Evolutionary conservation across 345 rosid species (phyloP).

Genomic region (Lepidium didymum): DNA sequence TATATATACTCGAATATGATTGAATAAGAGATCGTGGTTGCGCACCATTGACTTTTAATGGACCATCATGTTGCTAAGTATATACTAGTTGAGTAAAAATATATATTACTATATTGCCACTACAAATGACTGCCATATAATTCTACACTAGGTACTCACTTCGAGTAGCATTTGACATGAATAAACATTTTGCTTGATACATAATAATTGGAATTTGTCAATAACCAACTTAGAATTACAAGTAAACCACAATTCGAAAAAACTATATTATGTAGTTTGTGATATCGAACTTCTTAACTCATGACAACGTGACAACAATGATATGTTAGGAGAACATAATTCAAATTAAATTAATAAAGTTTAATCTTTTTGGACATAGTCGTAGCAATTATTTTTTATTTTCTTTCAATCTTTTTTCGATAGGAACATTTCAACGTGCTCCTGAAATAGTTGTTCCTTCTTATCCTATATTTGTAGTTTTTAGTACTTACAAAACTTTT

Average conservation of each 20-base stretch:
- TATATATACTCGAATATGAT: neutral
- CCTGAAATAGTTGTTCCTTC: neutral
- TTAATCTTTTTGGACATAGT: neutral
- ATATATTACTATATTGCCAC: neutral
- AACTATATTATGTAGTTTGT: too few relatives aligned
- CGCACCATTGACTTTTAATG: neutral
- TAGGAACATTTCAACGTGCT: conserved; percentile 12
- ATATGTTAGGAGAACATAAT: conserved; percentile 15
- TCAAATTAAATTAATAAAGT: neutral
- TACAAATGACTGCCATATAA: too few relatives aligned
- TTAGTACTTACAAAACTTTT: too few relatives aligned
- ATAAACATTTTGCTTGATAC: neutral
- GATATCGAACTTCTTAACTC: neutral
- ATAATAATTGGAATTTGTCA: neutral
- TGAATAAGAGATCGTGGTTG: neutral
- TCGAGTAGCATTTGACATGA: neutral
- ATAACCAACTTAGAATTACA: conserved; percentile 11
- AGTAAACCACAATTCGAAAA: neutral
- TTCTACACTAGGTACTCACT: too few relatives aligned
- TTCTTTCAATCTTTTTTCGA: neutral
- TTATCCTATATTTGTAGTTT: neutral
- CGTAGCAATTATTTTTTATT: neutral
- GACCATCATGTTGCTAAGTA: neutral
- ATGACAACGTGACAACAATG: conserved; percentile 1
- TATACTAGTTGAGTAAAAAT: neutral